These are phyloP conservation scores for Arthrinium phaeospermum DNA, from an alignment of 2,329 filamentous ascomycete genomes.

Conservation along the genomic window DNA sequence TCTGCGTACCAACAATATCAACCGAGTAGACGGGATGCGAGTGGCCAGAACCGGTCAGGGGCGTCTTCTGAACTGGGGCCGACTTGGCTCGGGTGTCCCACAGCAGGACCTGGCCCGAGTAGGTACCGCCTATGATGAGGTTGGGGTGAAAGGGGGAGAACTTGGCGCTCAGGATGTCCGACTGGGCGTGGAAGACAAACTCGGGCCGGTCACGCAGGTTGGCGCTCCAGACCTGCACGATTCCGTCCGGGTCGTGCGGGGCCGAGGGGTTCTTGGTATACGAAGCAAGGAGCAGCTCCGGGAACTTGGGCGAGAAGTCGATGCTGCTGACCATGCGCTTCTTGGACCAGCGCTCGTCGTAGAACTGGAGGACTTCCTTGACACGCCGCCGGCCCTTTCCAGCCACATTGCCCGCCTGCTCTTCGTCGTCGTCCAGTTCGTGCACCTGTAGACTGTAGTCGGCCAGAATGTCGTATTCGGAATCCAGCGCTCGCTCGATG, in stretches of 20 bases:
- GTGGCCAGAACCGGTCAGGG: constrained; percentile 91
- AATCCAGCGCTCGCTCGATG: constrained; percentile 91
- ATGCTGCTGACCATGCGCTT: constrained; percentile 97
- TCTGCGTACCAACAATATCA: constrained; percentile 95
- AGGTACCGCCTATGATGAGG: constrained; percentile 92
- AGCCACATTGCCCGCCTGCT: constrained; percentile 71
- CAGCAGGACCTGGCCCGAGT: constrained; percentile 93
- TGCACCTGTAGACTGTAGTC: constrained; percentile 88
- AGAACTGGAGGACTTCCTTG: constrained; percentile 91
- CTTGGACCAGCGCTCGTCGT: constrained; percentile 94
- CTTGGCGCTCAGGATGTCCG: constrained; percentile 91
- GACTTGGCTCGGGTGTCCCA: constrained; percentile 96
- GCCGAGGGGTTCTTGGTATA: constrained; percentile 98
- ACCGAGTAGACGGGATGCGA: constrained; percentile 96
- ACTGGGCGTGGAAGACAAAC: constrained; percentile 95
- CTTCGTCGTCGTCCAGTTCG: constrained; percentile 81
- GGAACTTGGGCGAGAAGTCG: constrained; percentile 94
- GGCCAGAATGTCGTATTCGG: constrained; percentile 94
- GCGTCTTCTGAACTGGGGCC: constrained; percentile 92
- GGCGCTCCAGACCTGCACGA: constrained; percentile 96
- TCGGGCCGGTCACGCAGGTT: constrained; percentile 94
- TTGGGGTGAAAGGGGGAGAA: constrained; percentile 99
- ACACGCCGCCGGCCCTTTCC: constrained; percentile 76
- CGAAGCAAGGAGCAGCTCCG: constrained; percentile 88
- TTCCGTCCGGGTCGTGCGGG: constrained; percentile 89